Conservation (phyloP, 306 rosid species). For the Gastrolobium villosum region DNA sequence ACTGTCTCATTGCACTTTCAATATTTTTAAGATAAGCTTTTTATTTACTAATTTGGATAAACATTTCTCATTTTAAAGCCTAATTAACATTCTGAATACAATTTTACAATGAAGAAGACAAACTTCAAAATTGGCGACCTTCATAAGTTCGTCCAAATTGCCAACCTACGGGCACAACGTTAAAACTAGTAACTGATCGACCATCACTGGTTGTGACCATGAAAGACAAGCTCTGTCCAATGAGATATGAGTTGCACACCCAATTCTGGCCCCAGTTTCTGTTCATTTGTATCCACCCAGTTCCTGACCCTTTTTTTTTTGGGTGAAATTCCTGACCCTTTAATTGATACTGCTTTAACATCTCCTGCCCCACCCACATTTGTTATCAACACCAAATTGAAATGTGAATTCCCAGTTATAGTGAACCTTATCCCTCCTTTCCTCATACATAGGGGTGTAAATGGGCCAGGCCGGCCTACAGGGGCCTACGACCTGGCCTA, state of each 20-base stretch:
- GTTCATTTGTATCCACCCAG: constrained; percentile 69
- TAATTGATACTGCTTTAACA: constrained; percentile 65
- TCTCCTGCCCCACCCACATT: constrained; percentile 81
- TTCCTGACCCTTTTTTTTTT: constrained; percentile 65
- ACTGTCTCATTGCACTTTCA: too few species aligned
- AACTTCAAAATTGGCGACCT: constrained; percentile 58
- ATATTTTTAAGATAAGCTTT: too few species aligned
- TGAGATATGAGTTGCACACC: constrained; percentile 64
- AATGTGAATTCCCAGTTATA: constrained; percentile 68
- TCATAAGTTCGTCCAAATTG: constrained; percentile 68
- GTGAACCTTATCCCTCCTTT: constrained; percentile 77
- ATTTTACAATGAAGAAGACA: neutral
- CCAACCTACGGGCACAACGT: constrained; percentile 62
- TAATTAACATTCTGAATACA: too few species aligned
- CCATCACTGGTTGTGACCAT: constrained; percentile 75
- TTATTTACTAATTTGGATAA: too few species aligned
- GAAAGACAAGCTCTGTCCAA: constrained; percentile 69
- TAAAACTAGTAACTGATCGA: constrained; percentile 48
- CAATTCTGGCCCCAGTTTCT: constrained; percentile 85
- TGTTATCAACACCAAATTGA: constrained; percentile 67
- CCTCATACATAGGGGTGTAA: constrained; percentile 65
- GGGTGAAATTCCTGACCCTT: constrained; percentile 63
- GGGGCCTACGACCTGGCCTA: too few species aligned
- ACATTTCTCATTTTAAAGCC: too few species aligned
- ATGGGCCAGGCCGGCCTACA: too few species aligned